These are phyloP conservation scores for Ceratocystis cacaofunesta DNA, from an alignment of 2,329 filamentous ascomycete species.

Conservation along the genomic window DNA sequence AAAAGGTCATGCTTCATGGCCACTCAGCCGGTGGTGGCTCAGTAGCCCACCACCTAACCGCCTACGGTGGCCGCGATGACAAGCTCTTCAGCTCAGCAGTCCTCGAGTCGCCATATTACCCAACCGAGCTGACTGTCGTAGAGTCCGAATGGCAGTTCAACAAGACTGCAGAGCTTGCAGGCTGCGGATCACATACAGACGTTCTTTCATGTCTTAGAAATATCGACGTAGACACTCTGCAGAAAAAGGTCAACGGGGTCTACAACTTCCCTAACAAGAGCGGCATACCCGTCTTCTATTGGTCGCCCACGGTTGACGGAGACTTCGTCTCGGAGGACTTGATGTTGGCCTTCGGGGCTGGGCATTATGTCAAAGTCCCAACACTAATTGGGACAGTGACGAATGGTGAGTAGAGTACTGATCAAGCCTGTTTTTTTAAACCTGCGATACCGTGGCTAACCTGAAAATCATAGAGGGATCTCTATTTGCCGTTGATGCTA, in stretches of 20 bases:
- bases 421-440: not conserved
- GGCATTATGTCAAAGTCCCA: slow-evolving; percentile 31
- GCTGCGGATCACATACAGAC: slow-evolving; percentile 24
- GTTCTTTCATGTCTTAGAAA: slow-evolving; percentile 31
- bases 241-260: slow-evolving; percentile 27
- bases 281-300: slow-evolving; percentile 32
- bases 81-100: slow-evolving; percentile 33
- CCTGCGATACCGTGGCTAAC: not conserved
- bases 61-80: slow-evolving; percentile 32
- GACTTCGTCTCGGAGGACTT: slow-evolving; percentile 30
- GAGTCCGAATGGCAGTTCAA: slow-evolving; percentile 37
- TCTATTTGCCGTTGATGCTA: slow-evolving; percentile 29
- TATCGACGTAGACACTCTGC: slow-evolving; percentile 25
- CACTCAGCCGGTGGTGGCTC: slow-evolving; percentile 32
- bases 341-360: slow-evolving; percentile 27
- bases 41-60: slow-evolving; percentile 35
- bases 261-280: slow-evolving; percentile 28
- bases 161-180: slow-evolving; percentile 24
- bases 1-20: slow-evolving; percentile 32
- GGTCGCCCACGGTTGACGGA: slow-evolving; percentile 36
- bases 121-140: slow-evolving; percentile 30
- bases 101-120: slow-evolving; percentile 35
- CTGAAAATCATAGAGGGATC: slow-evolving; percentile 29
- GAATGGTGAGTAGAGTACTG: slow-evolving; percentile 27
- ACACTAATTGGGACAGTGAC: slow-evolving; percentile 31